These are phyloP conservation scores for Dothistroma pini DNA, from an alignment of 2,329 filamentous ascomycete genomes.

Conservation along the genomic window DNA sequence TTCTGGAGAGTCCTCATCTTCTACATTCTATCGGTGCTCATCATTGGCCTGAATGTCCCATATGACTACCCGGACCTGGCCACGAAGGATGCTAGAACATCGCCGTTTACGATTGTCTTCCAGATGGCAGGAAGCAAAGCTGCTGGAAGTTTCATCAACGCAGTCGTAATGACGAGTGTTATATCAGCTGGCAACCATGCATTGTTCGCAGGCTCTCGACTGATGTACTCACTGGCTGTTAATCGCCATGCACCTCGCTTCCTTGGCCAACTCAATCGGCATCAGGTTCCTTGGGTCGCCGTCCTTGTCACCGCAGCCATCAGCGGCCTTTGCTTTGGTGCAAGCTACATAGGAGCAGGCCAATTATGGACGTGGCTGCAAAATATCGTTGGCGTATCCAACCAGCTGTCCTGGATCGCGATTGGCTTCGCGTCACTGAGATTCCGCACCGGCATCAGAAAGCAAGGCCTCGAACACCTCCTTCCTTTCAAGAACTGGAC, in stretches of 20 bases:
- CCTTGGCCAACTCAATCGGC: constrained; percentile 48
- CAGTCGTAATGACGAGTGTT: constrained; percentile 57
- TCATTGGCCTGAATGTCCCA: constrained; percentile 72
- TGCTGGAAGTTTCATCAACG: constrained; percentile 58
- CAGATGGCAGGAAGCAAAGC: constrained; percentile 53
- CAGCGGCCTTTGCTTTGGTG: constrained; percentile 55
- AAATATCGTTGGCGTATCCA: constrained; percentile 65
- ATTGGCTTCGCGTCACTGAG: constrained; percentile 64
- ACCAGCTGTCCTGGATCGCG: constrained; percentile 63
- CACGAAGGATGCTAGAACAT: constrained; percentile 40
- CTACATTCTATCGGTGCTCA: constrained; percentile 68
- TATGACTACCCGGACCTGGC: constrained; percentile 56
- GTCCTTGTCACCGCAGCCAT: constrained; percentile 43
- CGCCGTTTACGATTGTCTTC: constrained; percentile 61
- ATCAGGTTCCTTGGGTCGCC: constrained; percentile 53
- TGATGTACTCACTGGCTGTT: constrained; percentile 56
- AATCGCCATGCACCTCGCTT: constrained; percentile 55
- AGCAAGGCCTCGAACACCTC: constrained; percentile 58
- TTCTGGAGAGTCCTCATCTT: constrained; percentile 80
- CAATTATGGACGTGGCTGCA: constrained; percentile 65
- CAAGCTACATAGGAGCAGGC: constrained; percentile 61
- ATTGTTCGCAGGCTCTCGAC: constrained; percentile 54
- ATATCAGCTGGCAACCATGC: constrained; percentile 59
- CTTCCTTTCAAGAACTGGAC: constrained; percentile 66
- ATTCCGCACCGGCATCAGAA: constrained; percentile 56